These are phyloP conservation scores for Saccharomyces paradoxus DNA, from an alignment of 805 yeast genomes.

Conservation along the genomic window DNA sequence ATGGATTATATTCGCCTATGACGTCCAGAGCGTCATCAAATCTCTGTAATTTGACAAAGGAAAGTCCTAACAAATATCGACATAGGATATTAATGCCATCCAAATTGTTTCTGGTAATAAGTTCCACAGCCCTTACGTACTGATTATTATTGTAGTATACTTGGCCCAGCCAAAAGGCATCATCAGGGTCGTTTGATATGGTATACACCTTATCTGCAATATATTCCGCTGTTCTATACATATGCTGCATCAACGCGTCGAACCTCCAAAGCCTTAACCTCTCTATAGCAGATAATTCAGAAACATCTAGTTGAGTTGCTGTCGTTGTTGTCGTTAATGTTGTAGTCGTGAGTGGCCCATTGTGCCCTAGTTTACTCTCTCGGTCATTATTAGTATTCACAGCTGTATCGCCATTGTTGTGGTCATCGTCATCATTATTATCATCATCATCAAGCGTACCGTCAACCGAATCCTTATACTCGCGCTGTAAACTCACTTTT, in stretches of 20 bases:
- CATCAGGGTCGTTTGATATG: slow-evolving; percentile 79
- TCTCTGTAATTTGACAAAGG: slow-evolving; percentile 59
- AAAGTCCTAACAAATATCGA: slow-evolving; percentile 69
- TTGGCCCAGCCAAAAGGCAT: slow-evolving; percentile 95
- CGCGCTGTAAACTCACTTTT: slow-evolving; percentile 22
- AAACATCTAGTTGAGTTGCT: slow-evolving; percentile 19
- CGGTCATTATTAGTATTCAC: not conserved
- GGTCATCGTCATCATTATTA: not conserved
- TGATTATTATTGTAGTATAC: slow-evolving; percentile 71
- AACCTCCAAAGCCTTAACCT: slow-evolving; percentile 85
- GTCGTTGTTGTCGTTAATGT: slow-evolving; percentile 15
- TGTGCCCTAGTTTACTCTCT: slow-evolving; percentile 1
- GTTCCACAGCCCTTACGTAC: slow-evolving; percentile 67
- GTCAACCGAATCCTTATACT: slow-evolving; percentile 10
- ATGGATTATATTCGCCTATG: slow-evolving; percentile 77
- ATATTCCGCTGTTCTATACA: slow-evolving; percentile 79
- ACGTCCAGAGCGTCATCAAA: slow-evolving; percentile 87
- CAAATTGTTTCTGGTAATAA: slow-evolving; percentile 52
- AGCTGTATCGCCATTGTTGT: slow-evolving; percentile 2
- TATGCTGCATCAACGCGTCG: slow-evolving; percentile 88
- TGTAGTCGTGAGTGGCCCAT: slow-evolving; percentile 12
- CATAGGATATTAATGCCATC: slow-evolving; percentile 57
- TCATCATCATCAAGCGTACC: slow-evolving; percentile 2
- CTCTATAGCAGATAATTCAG: slow-evolving; percentile 62
- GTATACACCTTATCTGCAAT: slow-evolving; percentile 86